Percentiles rank a stretch among this genome's conserved stretches.
Evolutionary conservation across 441 rosid genomes (phyloP).

Genomic region (Cnidoscolus chayamansa): DNA sequence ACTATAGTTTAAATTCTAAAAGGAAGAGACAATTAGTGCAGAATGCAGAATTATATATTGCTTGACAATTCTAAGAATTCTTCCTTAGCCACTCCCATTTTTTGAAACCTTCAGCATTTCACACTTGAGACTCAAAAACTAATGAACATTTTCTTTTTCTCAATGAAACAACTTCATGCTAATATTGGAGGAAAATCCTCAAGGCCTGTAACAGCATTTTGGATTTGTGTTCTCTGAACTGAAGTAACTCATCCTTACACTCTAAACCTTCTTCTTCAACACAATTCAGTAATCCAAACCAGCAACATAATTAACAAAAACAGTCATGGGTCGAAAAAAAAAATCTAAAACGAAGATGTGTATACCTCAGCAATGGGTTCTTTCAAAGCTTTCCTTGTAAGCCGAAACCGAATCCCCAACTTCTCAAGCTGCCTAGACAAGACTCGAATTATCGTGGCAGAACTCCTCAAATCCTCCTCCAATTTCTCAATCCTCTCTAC

Average conservation of each 20-base stretch:
- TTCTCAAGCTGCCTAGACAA: slow-evolving; percentile 85
- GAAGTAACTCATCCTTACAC: not conserved
- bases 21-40: not conserved
- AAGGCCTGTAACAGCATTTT: not conserved
- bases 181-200: not conserved
- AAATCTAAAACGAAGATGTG: not conserved
- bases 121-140: not conserved
- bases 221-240: too few relatives aligned
- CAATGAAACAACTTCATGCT: not conserved
- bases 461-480: slow-evolving; percentile 76
- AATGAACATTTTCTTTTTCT: not conserved
- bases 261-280: not conserved
- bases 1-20: not conserved
- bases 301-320: not conserved
- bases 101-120: not conserved
- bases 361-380: slow-evolving; percentile 78
- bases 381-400: slow-evolving; percentile 65
- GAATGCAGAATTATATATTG: not conserved
- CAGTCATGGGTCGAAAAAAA: not conserved
- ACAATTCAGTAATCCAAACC: not conserved
- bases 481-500: slow-evolving; percentile 67
- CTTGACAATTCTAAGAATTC: not conserved
- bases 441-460: slow-evolving; percentile 51
- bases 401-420: slow-evolving; percentile 75
- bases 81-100: not conserved